Percentiles rank a stretch among this genome's conserved stretches.
These are phyloP conservation scores for Hypoxylon sp. DNA, from an alignment of 2,329 filamentous ascomycete genomes.

Conservation along the genomic window DNA sequence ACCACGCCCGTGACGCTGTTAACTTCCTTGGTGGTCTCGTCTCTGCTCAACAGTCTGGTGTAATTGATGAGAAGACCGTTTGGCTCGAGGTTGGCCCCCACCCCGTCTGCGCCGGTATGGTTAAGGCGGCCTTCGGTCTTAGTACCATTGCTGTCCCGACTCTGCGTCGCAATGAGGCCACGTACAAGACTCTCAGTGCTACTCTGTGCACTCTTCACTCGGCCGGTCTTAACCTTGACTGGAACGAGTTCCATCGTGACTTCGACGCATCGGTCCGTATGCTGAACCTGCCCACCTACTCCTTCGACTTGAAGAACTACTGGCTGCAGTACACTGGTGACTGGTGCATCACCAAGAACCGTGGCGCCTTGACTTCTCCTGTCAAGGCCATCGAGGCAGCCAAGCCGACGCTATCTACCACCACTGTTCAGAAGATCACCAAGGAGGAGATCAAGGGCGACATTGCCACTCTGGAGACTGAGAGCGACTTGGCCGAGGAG, in stretches of 20 bases:
- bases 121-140: constrained; percentile 71
- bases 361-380: constrained; percentile 62
- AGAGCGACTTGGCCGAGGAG: constrained; percentile 73
- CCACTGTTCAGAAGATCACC: constrained; percentile 73
- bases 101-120: constrained; percentile 75
- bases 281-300: constrained; percentile 74
- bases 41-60: constrained; percentile 66
- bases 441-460: constrained; percentile 72
- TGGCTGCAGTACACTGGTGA: constrained; percentile 72
- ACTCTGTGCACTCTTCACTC: constrained; percentile 68
- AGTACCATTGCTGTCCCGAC: constrained; percentile 68
- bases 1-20: constrained; percentile 75
- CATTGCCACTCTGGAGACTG: constrained; percentile 69
- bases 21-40: constrained; percentile 74
- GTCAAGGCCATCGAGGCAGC: constrained; percentile 47
- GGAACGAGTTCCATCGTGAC: constrained; percentile 74
- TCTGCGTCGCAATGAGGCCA: constrained; percentile 70
- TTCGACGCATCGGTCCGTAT: constrained; percentile 69
- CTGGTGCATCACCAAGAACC: constrained; percentile 76
- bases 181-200: constrained; percentile 72
- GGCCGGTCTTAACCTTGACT: constrained; percentile 70
- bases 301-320: constrained; percentile 78
- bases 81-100: constrained; percentile 83
- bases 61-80: constrained; percentile 73
- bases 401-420: constrained; percentile 70